Percentiles rank a stretch among this genome's conserved stretches.
Evolutionary conservation across 768 basidiomycete species (phyloP).

Genomic region (Suillus spraguei): DNA sequence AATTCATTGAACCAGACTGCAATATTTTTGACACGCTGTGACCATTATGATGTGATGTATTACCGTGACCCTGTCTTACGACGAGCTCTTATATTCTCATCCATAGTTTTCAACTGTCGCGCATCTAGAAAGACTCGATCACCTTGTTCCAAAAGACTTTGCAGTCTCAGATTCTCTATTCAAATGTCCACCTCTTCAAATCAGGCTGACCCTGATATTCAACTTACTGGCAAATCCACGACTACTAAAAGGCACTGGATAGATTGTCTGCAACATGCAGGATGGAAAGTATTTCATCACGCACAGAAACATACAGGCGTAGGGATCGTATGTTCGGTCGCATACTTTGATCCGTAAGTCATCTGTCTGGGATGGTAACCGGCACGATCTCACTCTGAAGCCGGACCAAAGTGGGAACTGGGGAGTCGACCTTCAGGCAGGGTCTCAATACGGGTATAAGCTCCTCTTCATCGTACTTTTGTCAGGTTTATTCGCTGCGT

Average conservation of each 20-base stretch:
- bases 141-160: not conserved
- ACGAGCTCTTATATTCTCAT: too few species aligned
- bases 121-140: not conserved
- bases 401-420: constrained; percentile 68
- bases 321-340: constrained; percentile 86
- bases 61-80: too few species aligned
- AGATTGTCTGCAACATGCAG: constrained; percentile 23
- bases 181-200: not conserved
- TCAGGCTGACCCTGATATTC: not conserved
- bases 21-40: not conserved
- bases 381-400: not conserved
- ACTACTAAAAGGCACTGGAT: constrained; percentile 21
- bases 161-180: not conserved
- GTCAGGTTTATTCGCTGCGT: constrained; percentile 79
- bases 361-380: not conserved
- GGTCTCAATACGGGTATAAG: constrained; percentile 82
- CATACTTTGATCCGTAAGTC: constrained; percentile 86
- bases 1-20: not conserved
- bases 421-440: constrained; percentile 89
- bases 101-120: not conserved
- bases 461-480: constrained; percentile 86
- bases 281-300: constrained; percentile 46
- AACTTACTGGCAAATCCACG: not conserved
- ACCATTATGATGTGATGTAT: not conserved
- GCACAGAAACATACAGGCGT: constrained; percentile 71